Percentiles rank a stretch among this genome's conserved stretches.
phyloP scores from a whole-genome alignment of 768 basidiomycete genomes.

The Termitomyces sp. region DNA sequence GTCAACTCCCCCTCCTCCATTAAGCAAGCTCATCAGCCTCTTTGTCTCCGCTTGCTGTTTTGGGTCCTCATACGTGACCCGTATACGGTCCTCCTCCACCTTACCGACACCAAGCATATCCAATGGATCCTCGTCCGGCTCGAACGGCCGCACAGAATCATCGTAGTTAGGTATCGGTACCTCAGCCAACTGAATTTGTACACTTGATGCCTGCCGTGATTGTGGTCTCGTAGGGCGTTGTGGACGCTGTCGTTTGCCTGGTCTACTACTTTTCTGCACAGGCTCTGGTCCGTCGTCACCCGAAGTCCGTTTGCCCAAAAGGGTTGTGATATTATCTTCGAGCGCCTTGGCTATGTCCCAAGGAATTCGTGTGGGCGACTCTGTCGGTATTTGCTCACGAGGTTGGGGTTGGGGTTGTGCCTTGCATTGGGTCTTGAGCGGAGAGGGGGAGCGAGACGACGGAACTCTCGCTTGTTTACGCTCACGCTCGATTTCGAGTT shows the following conservation, averaged over 20 bases:
- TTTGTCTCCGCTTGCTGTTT: constrained; percentile 53
- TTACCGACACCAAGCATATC: constrained; percentile 16
- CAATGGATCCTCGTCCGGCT: constrained; percentile 22
- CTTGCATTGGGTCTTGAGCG: constrained; percentile 37
- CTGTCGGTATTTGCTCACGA: constrained; percentile 17
- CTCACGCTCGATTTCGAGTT: constrained; percentile 19
- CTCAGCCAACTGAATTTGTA: constrained; percentile 16
- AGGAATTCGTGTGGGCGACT: constrained; percentile 40
- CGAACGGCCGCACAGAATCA: constrained; percentile 20
- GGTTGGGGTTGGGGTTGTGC: constrained; percentile 2
- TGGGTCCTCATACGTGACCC: constrained; percentile 67
- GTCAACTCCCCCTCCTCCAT: constrained; percentile 19
- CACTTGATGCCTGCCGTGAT: constrained; percentile 32
- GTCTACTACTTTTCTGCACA: constrained; percentile 13
- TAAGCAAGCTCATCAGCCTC: constrained; percentile 51
- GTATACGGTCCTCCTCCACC: constrained; percentile 39
- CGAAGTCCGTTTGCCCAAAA: constrained; percentile 63
- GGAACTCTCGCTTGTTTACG: constrained; percentile 35
- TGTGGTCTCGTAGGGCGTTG: constrained; percentile 28
- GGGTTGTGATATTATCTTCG: constrained; percentile 60
- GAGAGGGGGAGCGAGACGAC: constrained; percentile 54
- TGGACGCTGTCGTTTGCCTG: constrained; percentile 33
- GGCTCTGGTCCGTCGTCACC: constrained; percentile 26
- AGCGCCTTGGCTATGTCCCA: constrained; percentile 50
- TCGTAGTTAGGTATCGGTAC: constrained; percentile 15